Conservation (phyloP, 306 rosid species). For the Quercus mongolica region DNA sequence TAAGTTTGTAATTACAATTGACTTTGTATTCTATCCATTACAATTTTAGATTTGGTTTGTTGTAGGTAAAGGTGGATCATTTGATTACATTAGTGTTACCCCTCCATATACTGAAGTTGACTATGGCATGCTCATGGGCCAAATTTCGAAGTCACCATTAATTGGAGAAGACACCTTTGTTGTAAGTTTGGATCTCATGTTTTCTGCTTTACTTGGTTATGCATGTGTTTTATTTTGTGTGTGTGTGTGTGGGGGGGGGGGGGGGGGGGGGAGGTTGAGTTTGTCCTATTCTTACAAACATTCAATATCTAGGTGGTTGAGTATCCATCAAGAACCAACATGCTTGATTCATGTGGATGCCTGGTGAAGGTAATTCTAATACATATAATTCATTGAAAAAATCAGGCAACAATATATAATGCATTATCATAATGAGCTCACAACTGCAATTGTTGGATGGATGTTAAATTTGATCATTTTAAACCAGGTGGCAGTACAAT, state of each 20-base stretch:
- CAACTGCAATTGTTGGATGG: neutral
- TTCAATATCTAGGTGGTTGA: conserved; percentile 68
- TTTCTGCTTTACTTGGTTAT: conserved; percentile 8
- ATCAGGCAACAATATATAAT: neutral
- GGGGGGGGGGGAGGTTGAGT: neutral
- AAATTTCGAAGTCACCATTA: conserved; percentile 69
- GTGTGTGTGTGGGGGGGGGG: too few species aligned
- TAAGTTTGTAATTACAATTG: neutral
- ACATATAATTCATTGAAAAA: too few species aligned
- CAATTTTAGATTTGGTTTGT: conserved; percentile 8
- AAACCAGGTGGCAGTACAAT: neutral
- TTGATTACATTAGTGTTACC: conserved; percentile 93
- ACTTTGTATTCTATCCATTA: conserved; percentile 1
- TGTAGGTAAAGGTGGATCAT: conserved; percentile 61
- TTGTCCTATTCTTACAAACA: conserved; percentile 3
- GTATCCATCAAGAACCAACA: conserved; percentile 77
- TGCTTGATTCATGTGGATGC: conserved; percentile 78
- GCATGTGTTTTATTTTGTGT: neutral
- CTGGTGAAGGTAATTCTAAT: conserved; percentile 70
- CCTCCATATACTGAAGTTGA: conserved; percentile 92
- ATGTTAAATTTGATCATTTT: neutral
- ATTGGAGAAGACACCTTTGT: conserved; percentile 77
- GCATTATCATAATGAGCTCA: neutral
- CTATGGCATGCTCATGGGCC: conserved; percentile 67
- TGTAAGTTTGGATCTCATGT: conserved; percentile 40